phyloP scores from a whole-genome alignment of 1,139 yeast species.

The Suhomyces maxii region DNA sequence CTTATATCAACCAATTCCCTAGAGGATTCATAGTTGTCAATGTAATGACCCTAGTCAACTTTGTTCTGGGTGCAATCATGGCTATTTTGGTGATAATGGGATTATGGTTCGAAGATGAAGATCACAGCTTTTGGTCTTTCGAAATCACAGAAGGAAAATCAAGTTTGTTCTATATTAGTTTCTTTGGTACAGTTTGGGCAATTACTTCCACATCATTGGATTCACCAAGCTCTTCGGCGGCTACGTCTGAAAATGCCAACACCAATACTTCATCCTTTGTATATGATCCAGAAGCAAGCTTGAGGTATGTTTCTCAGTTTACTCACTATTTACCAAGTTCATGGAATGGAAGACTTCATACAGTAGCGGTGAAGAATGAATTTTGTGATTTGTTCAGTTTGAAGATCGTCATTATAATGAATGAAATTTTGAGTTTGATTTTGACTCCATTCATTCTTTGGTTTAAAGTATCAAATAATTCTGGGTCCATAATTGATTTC shows the following conservation, averaged over 20 bases:
- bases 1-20: constrained; percentile 89
- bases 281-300: constrained; percentile 87
- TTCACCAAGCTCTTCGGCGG: constrained; percentile 14
- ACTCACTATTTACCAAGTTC: constrained; percentile 87
- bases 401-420: constrained; percentile 66
- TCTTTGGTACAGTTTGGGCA: constrained; percentile 84
- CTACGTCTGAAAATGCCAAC: constrained; percentile 20
- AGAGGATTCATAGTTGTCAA: constrained; percentile 61
- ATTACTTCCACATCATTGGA: constrained; percentile 44
- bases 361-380: constrained; percentile 78
- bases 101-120: constrained; percentile 80
- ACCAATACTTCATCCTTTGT: constrained; percentile 37
- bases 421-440: constrained; percentile 78
- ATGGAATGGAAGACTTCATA: constrained; percentile 85
- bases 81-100: constrained; percentile 85
- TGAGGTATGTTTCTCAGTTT: constrained; percentile 74
- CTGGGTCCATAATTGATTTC: constrained; percentile 82
- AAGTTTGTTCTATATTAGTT: constrained; percentile 80
- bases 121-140: constrained; percentile 74
- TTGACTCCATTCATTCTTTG: constrained; percentile 86
- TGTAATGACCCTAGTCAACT: constrained; percentile 64
- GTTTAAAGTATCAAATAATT: constrained; percentile 71
- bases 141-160: constrained; percentile 82
- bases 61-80: constrained; percentile 84
- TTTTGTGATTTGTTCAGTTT: constrained; percentile 78